Evolutionary conservation across 805 yeast species (phyloP).

Genomic region (Schwanniomyces polymorphus): DNA sequence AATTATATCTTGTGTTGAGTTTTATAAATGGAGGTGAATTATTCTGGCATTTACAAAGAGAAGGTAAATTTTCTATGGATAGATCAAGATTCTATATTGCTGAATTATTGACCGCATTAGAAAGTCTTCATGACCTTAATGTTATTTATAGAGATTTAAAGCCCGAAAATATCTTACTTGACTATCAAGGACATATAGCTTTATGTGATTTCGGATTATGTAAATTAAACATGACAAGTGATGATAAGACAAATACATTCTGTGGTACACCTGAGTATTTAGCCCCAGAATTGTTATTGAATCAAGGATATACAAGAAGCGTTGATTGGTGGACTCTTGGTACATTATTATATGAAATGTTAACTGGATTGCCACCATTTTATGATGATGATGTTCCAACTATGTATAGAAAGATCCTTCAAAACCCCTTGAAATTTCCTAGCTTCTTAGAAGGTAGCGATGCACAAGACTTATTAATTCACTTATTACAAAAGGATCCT

Average conservation of each 20-base stretch:
- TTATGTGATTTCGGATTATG: constrained; percentile 96
- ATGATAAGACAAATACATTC: constrained; percentile 87
- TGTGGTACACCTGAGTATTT: constrained; percentile 98
- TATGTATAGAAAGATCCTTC: constrained; percentile 92
- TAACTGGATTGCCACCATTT: constrained; percentile 95
- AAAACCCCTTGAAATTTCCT: constrained; percentile 88
- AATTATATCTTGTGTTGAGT: constrained; percentile 83
- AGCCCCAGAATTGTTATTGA: constrained; percentile 90
- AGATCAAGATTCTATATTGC: constrained; percentile 93
- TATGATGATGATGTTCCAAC: constrained; percentile 90
- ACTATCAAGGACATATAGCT: constrained; percentile 97
- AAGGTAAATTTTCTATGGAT: constrained; percentile 84
- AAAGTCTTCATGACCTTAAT: constrained; percentile 84
- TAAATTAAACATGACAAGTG: constrained; percentile 89
- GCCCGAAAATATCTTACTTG: constrained; percentile 92
- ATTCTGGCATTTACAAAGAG: constrained; percentile 89
- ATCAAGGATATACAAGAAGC: constrained; percentile 91
- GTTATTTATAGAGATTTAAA: constrained; percentile 94
- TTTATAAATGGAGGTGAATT: constrained; percentile 97
- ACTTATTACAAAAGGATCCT: constrained; percentile 84
- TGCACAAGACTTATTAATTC: constrained; percentile 76
- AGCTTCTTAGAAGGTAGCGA: constrained; percentile 75
- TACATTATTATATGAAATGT: constrained; percentile 89
- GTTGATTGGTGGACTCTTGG: constrained; percentile 99
- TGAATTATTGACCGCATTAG: constrained; percentile 89